phyloP scores from a whole-genome alignment of 164 flowering plant species.

The Aristolochia contorta region DNA sequence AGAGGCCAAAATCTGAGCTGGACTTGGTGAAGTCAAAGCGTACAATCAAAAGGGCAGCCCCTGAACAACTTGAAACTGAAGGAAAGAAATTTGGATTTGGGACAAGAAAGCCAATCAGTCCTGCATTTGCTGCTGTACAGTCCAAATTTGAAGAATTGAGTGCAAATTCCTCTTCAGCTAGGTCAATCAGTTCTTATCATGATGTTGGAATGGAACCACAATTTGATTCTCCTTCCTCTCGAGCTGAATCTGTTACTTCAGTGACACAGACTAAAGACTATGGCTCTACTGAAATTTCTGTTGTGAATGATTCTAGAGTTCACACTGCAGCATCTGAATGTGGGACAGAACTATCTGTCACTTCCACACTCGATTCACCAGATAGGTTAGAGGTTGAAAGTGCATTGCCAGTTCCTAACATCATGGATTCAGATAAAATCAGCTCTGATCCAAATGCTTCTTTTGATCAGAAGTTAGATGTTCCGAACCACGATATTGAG shows the following conservation, averaged over 20 bases:
- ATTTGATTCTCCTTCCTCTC: constrained; percentile 24
- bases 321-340: constrained; percentile 65
- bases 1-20: constrained; percentile 28
- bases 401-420: background rate
- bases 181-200: constrained; percentile 24
- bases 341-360: constrained; percentile 69
- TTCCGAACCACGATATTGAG: constrained; percentile 11
- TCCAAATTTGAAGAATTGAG: constrained; percentile 74
- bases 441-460: constrained; percentile 4
- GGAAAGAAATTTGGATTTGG: constrained; percentile 37
- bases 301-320: constrained; percentile 20
- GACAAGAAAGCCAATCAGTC: constrained; percentile 51
- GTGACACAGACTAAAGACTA: constrained; percentile 20
- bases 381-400: constrained; percentile 35
- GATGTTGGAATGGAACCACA: constrained; percentile 30
- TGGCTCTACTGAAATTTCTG: constrained; percentile 22
- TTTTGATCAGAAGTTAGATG: constrained; percentile 4
- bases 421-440: constrained; percentile 1
- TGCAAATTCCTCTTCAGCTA: constrained; percentile 28
- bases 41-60: constrained; percentile 34
- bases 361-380: constrained; percentile 85
- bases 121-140: constrained; percentile 64
- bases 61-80: constrained; percentile 48
- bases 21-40: constrained; percentile 31
- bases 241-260: constrained; percentile 20